A percentile compares a stretch with the other conserved stretches of the same genome.
Evolutionary conservation across 2,329 filamentous ascomycete genomes (phyloP).

Genomic region (Westerdykella sp.): DNA sequence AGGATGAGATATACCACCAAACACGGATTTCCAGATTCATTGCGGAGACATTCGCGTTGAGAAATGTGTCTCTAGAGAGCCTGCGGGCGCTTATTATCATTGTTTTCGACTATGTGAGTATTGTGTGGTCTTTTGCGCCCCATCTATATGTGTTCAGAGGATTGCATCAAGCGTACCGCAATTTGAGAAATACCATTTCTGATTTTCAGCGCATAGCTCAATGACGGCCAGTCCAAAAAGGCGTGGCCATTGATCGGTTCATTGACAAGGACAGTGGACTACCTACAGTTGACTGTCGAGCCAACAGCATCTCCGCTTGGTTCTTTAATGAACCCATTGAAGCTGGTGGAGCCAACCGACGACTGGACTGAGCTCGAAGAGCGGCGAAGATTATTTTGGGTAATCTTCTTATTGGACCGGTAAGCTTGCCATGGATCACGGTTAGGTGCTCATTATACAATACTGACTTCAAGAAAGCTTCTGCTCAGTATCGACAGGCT

Average conservation of each 20-base stretch:
- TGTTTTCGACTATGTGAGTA: conserved; percentile 27
- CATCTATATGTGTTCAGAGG: no score
- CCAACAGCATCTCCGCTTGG: conserved; percentile 19
- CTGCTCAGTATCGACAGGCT: conserved; percentile 28
- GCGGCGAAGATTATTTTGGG: conserved; percentile 27
- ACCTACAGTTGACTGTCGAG: conserved; percentile 28
- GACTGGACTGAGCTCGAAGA: conserved; percentile 32
- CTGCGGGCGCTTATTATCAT: conserved; percentile 28
- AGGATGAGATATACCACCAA: conserved; percentile 22
- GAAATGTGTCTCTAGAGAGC: conserved; percentile 23
- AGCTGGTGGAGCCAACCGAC: conserved; percentile 17
- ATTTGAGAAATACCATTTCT: neutral
- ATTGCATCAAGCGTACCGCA: no score
- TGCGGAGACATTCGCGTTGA: conserved; percentile 24
- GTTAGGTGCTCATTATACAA: neutral
- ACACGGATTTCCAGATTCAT: conserved; percentile 23
- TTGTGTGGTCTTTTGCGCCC: neutral
- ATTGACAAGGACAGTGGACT: conserved; percentile 30
- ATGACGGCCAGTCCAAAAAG: conserved; percentile 22
- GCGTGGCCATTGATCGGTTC: conserved; percentile 31
- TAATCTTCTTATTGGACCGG: conserved; percentile 30
- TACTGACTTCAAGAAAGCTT: conserved; percentile 8
- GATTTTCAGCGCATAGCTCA: conserved; percentile 14
- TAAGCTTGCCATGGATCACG: neutral
- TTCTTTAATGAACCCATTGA: conserved; percentile 27